phyloP scores from a whole-genome alignment of 768 basidiomycete genomes.

The Agaricus subrufescens region DNA sequence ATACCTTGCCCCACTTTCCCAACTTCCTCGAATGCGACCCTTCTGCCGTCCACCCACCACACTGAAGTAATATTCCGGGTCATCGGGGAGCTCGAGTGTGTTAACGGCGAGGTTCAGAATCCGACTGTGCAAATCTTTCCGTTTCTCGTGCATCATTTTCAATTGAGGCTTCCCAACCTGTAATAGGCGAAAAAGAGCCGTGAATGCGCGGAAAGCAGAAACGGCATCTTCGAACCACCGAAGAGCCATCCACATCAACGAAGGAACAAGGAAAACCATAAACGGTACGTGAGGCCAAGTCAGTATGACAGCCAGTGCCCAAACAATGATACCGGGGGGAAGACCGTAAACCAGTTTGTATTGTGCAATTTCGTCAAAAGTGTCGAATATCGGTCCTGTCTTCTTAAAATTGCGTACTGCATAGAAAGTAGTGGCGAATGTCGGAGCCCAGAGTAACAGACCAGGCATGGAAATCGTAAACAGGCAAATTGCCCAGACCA shows the following conservation, averaged over 20 bases:
- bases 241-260: conserved; percentile 85
- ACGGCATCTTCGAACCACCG: conserved; percentile 87
- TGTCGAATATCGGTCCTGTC: conserved; percentile 79
- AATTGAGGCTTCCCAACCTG: conserved; percentile 56
- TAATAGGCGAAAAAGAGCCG: conserved; percentile 56
- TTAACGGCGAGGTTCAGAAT: conserved; percentile 61
- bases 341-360: conserved; percentile 86
- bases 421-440: conserved; percentile 67
- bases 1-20: conserved; percentile 72
- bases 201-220: conserved; percentile 72
- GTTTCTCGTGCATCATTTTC: conserved; percentile 43
- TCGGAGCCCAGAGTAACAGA: conserved; percentile 75
- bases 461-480: conserved; percentile 69
- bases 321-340: conserved; percentile 66
- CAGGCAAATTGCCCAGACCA: conserved; percentile 59
- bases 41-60: conserved; percentile 61
- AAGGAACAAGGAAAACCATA: conserved; percentile 58
- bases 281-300: conserved; percentile 61
- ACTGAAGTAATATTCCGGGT: conserved; percentile 66
- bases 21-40: conserved; percentile 58
- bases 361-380: conserved; percentile 87
- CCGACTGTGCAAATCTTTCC: conserved; percentile 56
- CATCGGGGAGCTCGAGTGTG: conserved; percentile 54
- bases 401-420: conserved; percentile 75
- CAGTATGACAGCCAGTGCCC: conserved; percentile 45